Evolutionary conservation across 306 rosid species (phyloP).

Genomic region (Sicyos baderoa): DNA sequence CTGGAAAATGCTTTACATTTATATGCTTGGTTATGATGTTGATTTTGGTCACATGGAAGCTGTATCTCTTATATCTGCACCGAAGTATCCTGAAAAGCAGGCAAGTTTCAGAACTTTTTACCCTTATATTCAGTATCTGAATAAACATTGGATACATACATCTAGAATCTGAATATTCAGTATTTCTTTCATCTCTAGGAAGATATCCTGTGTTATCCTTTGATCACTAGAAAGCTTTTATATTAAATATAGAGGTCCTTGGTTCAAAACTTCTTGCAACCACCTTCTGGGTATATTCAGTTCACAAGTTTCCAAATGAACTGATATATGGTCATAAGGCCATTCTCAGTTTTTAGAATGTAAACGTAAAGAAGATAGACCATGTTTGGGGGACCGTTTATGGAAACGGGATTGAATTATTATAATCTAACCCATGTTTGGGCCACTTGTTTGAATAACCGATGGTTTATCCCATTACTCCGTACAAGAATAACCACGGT

Average conservation of each 20-base stretch:
- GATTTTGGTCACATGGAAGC: constrained; percentile 99
- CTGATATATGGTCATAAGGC: neutral
- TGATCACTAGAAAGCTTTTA: neutral
- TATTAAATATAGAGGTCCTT: neutral
- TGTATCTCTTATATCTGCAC: constrained; percentile 97
- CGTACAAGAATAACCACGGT: too few species aligned
- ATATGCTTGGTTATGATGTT: constrained; percentile 98
- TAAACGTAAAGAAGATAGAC: neutral
- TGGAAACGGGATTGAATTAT: neutral
- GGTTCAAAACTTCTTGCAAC: neutral
- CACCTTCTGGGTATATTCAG: neutral
- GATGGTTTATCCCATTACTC: too few species aligned
- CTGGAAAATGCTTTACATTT: constrained; percentile 97
- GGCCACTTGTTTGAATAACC: too few species aligned
- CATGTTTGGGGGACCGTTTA: too few species aligned
- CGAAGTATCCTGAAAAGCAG: constrained; percentile 99
- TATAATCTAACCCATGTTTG: too few species aligned
- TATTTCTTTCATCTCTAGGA: neutral
- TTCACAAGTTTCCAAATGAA: neutral
- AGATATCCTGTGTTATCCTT: neutral
- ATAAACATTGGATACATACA: neutral
- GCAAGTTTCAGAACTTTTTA: constrained; percentile 25
- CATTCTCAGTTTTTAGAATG: neutral
- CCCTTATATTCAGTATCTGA: neutral
- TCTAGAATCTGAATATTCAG: neutral